These are phyloP conservation scores for Aspergillus haitiensis DNA, from an alignment of 495 filamentous ascomycete genomes.

Conservation along the genomic window DNA sequence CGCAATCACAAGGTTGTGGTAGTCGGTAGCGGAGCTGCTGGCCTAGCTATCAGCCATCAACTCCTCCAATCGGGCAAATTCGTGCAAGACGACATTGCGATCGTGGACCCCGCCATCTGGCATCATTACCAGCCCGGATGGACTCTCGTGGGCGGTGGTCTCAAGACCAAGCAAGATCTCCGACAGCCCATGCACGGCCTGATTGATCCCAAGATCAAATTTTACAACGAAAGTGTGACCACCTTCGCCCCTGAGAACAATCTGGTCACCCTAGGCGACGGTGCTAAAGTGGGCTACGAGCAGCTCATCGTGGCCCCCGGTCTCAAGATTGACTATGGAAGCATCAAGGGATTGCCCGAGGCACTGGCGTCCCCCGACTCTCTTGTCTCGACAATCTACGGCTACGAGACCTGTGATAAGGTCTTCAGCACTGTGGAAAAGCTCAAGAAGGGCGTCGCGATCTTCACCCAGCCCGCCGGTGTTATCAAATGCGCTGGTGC, in stretches of 20 bases:
- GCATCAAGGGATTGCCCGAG: conserved; percentile 60
- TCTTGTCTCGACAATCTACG: conserved; percentile 64
- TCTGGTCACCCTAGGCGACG: conserved; percentile 56
- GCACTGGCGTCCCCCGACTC: conserved; percentile 56
- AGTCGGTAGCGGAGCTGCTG: conserved; percentile 63
- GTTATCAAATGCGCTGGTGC: conserved; percentile 69
- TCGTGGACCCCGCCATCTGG: conserved; percentile 62
- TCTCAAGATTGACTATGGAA: conserved; percentile 55
- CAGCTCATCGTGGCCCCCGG: conserved; percentile 66
- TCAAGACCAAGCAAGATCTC: conserved; percentile 58
- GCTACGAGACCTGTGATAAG: conserved; percentile 60
- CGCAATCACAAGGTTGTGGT: conserved; percentile 62
- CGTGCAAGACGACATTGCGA: conserved; percentile 60
- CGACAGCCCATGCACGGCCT: conserved; percentile 52
- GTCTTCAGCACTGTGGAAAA: conserved; percentile 55
- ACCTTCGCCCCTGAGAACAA: conserved; percentile 60
- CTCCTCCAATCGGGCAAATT: conserved; percentile 58
- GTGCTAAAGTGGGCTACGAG: conserved; percentile 60
- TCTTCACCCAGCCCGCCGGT: conserved; percentile 69
- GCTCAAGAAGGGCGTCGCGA: conserved; percentile 57
- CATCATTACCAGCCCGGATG: conserved; percentile 74
- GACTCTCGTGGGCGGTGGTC: conserved; percentile 66
- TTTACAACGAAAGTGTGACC: conserved; percentile 55
- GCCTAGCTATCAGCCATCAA: conserved; percentile 62
- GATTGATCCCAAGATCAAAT: conserved; percentile 60